A percentile compares a stretch with the other conserved stretches of the same genome.
Evolutionary conservation across 768 basidiomycete species (phyloP).

Genomic region (Suillus spraguei): DNA sequence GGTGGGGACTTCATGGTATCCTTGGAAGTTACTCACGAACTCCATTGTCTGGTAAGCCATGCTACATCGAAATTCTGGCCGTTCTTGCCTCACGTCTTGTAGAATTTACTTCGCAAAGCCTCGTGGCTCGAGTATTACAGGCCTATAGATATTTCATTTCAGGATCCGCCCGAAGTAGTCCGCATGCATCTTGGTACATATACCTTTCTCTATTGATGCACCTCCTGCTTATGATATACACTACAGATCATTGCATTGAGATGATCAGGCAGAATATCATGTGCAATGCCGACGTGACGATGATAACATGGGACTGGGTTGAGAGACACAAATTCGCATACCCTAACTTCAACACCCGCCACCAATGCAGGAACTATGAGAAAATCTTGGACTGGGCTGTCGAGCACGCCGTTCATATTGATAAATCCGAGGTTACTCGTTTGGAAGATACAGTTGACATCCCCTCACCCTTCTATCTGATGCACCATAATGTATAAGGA

Average conservation of each 20-base stretch:
- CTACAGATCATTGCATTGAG: conserved; percentile 14
- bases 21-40: conserved; percentile 14
- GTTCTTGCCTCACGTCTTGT: background rate
- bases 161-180: conserved; percentile 1
- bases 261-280: conserved; percentile 15
- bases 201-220: background rate
- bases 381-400: conserved; percentile 3
- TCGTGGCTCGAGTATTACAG: conserved; percentile 10
- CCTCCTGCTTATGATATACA: background rate
- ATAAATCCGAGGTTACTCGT: background rate
- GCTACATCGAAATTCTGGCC: background rate
- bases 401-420: conserved; percentile 2
- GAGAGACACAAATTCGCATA: background rate
- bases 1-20: conserved; percentile 14
- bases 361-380: conserved; percentile 8
- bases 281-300: conserved; percentile 15
- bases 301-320: conserved; percentile 17
- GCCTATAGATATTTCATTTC: conserved; percentile 9
- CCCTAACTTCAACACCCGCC: background rate
- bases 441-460: conserved; percentile 4
- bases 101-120: conserved; percentile 15
- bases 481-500: background rate
- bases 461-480: background rate
- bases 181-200: conserved; percentile 13
- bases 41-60: conserved; percentile 14